These are phyloP conservation scores for Pelargonium cotyledonis DNA, from an alignment of 441 rosid genomes.

Conservation along the genomic window DNA sequence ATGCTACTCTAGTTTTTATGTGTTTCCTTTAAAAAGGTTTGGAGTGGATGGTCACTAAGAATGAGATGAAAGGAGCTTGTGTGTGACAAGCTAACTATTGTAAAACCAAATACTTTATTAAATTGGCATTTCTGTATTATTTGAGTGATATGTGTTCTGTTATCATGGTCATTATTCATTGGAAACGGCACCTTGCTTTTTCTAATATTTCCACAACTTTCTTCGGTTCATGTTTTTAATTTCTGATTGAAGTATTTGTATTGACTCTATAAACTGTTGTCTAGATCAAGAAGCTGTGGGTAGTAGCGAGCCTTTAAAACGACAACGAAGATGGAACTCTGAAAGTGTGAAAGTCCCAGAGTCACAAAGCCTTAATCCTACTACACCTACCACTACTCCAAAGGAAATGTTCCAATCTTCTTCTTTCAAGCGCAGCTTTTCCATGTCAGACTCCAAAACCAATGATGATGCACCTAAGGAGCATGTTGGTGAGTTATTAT, in stretches of 20 bases:
- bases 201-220: neutral
- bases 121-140: no score
- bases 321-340: slow-evolving; percentile 86
- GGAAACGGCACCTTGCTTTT: neutral
- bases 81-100: no score
- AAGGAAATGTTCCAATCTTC: slow-evolving; percentile 34
- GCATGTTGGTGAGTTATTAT: slow-evolving; percentile 63
- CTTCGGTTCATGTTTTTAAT: neutral
- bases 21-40: no score
- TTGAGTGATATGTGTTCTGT: no score
- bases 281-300: slow-evolving; percentile 63
- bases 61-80: no score
- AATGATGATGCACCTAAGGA: slow-evolving; percentile 71
- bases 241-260: neutral
- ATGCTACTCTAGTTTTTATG: no score
- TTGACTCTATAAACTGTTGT: slow-evolving; percentile 7
- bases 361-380: slow-evolving; percentile 33
- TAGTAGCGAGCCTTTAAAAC: slow-evolving; percentile 63
- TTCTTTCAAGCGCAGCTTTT: slow-evolving; percentile 47
- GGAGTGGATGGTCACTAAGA: no score
- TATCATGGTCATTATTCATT: no score
- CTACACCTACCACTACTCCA: slow-evolving; percentile 47
- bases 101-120: no score
- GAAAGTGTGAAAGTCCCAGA: slow-evolving; percentile 57
- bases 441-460: slow-evolving; percentile 55